phyloP scores from a whole-genome alignment of 352 stramenopile species.

The Globisporangium uncinulatum region DNA sequence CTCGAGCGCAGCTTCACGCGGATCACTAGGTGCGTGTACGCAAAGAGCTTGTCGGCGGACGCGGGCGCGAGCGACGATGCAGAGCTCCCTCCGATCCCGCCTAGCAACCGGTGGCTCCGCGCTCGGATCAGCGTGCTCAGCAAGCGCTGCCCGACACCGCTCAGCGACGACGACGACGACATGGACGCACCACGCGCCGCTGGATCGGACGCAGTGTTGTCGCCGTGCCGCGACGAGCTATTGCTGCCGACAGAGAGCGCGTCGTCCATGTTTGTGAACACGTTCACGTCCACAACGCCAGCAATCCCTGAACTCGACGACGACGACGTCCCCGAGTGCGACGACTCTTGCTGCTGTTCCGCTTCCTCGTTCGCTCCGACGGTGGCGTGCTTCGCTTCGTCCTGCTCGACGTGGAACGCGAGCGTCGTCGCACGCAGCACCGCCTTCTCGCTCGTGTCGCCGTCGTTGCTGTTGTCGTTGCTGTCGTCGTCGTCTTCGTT shows the following conservation, averaged over 20 bases:
- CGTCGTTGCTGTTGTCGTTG: conserved; percentile 36
- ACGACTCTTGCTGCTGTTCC: conserved; percentile 6
- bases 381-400: conserved; percentile 54
- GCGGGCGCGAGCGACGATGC: conserved; percentile 34
- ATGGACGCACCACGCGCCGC: conserved; percentile 5
- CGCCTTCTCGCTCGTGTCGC: conserved; percentile 24
- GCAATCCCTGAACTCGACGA: conserved; percentile 41
- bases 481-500: conserved; percentile 45
- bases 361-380: too few species aligned
- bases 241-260: conserved; percentile 43
- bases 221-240: conserved; percentile 15
- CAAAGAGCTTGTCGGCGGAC: conserved; percentile 51
- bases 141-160: conserved; percentile 54
- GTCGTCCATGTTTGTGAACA: conserved; percentile 72
- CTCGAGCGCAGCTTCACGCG: conserved; percentile 68
- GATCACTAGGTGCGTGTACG: conserved; percentile 72
- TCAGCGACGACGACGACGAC: conserved; percentile 55
- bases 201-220: conserved; percentile 10
- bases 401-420: conserved; percentile 67
- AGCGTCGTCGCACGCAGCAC: conserved; percentile 20
- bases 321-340: conserved; percentile 21
- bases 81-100: conserved; percentile 21
- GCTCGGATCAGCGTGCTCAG: conserved; percentile 70
- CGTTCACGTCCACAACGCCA: conserved; percentile 76
- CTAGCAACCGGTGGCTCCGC: conserved; percentile 53